phyloP scores from a whole-genome alignment of 345 rosid genomes.

The Lumnitzera racemosa region DNA sequence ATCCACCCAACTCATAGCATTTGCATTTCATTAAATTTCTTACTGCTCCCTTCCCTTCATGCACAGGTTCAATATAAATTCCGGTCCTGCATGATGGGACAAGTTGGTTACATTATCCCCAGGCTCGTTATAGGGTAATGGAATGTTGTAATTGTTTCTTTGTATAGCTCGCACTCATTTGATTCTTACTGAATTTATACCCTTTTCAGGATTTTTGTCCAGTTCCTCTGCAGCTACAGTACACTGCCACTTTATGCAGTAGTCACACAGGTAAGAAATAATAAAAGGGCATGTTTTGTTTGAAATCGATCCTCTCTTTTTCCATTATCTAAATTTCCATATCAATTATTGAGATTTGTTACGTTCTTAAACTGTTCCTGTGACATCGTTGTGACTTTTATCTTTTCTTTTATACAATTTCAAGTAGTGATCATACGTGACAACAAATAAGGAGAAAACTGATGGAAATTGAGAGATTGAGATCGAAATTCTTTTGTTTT shows the following conservation, averaged over 20 bases:
- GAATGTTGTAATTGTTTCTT: conserved; percentile 6
- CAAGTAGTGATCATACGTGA: not conserved
- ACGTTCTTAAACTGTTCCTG: no score
- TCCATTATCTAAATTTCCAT: not conserved
- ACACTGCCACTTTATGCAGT: conserved; percentile 88
- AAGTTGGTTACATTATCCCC: conserved; percentile 45
- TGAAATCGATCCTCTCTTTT: no score
- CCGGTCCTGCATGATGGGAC: conserved; percentile 76
- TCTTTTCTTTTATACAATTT: no score
- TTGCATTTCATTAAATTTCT: not conserved
- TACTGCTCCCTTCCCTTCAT: not conserved
- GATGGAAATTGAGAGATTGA: not conserved
- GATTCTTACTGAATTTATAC: not conserved
- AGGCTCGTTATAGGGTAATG: conserved; percentile 67
- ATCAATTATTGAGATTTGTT: no score
- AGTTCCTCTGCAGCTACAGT: conserved; percentile 76
- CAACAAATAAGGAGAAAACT: no score
- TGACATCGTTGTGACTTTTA: no score
- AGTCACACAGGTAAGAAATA: conserved; percentile 57
- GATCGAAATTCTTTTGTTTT: not conserved
- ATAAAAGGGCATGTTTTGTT: not conserved
- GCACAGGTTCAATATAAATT: conserved; percentile 58
- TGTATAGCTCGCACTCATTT: not conserved
- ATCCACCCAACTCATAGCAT: no score
- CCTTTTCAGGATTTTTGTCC: conserved; percentile 42